phyloP scores from a whole-genome alignment of 768 basidiomycete genomes.

The Stropharia rugosoannulata region DNA sequence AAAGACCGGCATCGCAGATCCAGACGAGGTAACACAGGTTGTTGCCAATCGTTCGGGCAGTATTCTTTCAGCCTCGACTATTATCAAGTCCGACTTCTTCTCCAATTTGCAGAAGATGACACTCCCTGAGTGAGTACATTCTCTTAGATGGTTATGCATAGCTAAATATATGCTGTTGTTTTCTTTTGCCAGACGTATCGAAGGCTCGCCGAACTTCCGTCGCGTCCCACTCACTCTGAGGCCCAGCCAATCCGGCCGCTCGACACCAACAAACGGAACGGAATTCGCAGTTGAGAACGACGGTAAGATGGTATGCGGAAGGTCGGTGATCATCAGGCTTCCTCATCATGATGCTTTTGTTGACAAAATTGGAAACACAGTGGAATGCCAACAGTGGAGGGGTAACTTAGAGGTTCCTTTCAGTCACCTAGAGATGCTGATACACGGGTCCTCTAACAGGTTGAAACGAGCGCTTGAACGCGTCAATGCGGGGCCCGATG shows the following conservation, averaged over 20 bases:
- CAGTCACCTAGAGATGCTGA: not conserved
- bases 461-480: conserved; percentile 74
- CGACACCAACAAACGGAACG: conserved; percentile 27
- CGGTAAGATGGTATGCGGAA: conserved; percentile 75
- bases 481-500: conserved; percentile 81
- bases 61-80: conserved; percentile 88
- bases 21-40: conserved; percentile 88
- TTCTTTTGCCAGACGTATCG: conserved; percentile 58
- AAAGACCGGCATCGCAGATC: conserved; percentile 70
- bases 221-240: conserved; percentile 66
- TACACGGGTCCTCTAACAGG: conserved; percentile 33
- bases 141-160: not conserved
- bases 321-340: conserved; percentile 37
- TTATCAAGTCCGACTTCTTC: conserved; percentile 96
- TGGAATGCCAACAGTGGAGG: conserved; percentile 94
- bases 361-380: conserved; percentile 35
- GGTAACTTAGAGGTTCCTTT: conserved; percentile 39
- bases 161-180: not conserved
- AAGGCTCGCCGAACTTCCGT: conserved; percentile 94
- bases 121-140: conserved; percentile 72
- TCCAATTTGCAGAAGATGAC: conserved; percentile 95
- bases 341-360: not conserved
- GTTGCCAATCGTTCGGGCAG: conserved; percentile 83
- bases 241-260: conserved; percentile 24
- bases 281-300: conserved; percentile 41